Evolutionary conservation across 192 early-diverging fungal genomes (phyloP).

Genomic region (Mortierella antarctica): DNA sequence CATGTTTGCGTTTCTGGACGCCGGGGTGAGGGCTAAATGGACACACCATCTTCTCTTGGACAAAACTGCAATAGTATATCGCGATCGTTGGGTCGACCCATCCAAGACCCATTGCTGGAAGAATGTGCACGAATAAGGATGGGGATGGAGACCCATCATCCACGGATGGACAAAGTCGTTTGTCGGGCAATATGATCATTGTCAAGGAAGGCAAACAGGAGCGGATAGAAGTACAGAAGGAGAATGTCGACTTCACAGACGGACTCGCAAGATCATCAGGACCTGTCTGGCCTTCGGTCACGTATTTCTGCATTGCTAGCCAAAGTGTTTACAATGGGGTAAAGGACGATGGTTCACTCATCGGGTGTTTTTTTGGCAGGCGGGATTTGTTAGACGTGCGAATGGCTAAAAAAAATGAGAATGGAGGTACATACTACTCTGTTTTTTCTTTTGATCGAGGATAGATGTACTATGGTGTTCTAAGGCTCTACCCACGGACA

Average conservation of each 20-base stretch:
- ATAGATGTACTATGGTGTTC: constrained; percentile 13
- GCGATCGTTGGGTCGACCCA: constrained; percentile 19
- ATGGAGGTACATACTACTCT: neutral
- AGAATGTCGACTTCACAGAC: neutral
- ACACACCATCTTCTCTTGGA: too few relatives aligned
- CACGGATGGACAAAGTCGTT: neutral
- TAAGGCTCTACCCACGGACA: constrained; percentile 27
- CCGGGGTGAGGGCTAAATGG: neutral
- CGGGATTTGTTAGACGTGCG: neutral
- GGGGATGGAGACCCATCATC: too few relatives aligned
- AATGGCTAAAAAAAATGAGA: neutral
- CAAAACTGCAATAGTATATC: constrained; percentile 10
- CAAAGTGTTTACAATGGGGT: constrained; percentile 13
- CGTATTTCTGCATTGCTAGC: constrained; percentile 6
- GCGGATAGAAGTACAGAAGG: constrained; percentile 6
- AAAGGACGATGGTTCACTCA: neutral
- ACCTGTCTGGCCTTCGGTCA: constrained; percentile 9
- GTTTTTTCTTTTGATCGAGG: neutral
- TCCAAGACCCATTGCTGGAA: neutral
- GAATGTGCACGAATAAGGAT: too few relatives aligned
- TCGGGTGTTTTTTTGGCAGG: neutral
- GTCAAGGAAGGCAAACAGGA: neutral
- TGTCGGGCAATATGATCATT: constrained; percentile 20
- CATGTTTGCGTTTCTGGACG: neutral
- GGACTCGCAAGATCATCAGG: neutral